A percentile compares a stretch with the other conserved stretches of the same genome.
These are phyloP conservation scores for Calonectria multiphialidica DNA, from an alignment of 2,329 filamentous ascomycete species.

Conservation along the genomic window DNA sequence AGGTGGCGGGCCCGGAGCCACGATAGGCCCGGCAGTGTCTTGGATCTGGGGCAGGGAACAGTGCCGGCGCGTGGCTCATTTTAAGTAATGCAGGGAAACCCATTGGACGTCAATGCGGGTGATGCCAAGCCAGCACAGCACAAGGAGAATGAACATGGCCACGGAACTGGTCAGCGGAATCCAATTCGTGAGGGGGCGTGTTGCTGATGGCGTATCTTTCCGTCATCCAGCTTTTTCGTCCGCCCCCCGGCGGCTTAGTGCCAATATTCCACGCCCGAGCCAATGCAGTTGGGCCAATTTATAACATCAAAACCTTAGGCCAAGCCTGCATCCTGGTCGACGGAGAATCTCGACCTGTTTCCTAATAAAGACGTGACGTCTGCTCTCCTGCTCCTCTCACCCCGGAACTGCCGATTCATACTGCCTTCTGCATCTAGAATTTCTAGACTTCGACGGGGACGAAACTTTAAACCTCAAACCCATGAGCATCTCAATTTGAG, in stretches of 20 bases:
- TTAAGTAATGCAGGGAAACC: conserved; percentile 7
- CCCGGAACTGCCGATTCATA: neutral
- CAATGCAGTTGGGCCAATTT: conserved; percentile 3
- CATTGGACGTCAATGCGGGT: conserved; percentile 3
- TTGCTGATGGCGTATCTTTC: neutral
- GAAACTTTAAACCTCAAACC: neutral
- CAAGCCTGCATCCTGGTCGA: neutral
- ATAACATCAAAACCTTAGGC: neutral
- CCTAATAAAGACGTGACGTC: conserved; percentile 6
- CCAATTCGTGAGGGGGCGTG: neutral
- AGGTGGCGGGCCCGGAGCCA: conserved; percentile 2
- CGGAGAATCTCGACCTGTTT: neutral
- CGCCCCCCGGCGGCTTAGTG: neutral
- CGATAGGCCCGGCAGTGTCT: neutral
- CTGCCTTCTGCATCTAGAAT: neutral
- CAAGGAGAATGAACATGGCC: neutral
- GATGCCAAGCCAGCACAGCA: neutral
- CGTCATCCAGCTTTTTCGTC: neutral
- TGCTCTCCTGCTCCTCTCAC: neutral
- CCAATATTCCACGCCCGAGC: neutral
- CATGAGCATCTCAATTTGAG: neutral
- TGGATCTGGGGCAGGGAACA: conserved; percentile 6
- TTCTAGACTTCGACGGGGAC: conserved; percentile 3
- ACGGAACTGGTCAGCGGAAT: neutral
- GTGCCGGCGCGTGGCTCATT: conserved; percentile 7